phyloP scores from a whole-genome alignment of 257 asterid species.

The Penstemon barbatus region DNA sequence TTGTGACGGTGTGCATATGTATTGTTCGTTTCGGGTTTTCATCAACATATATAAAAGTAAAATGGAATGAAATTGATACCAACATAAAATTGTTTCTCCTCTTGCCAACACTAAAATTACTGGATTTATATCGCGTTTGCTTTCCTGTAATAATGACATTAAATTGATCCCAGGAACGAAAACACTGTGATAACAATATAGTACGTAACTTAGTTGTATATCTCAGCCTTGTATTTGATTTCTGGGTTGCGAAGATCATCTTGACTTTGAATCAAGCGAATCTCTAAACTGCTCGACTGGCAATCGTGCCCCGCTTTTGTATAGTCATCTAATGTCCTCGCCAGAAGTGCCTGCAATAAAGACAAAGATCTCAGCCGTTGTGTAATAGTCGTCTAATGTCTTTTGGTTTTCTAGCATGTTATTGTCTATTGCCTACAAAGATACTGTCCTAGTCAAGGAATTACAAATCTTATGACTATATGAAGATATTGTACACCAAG shows the following conservation, averaged over 20 bases:
- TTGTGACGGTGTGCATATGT: no score
- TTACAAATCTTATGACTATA: background rate
- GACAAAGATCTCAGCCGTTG: background rate
- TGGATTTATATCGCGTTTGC: no score
- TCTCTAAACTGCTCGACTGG: slow-evolving; percentile 86
- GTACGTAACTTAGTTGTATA: slow-evolving; percentile 39
- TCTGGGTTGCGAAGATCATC: slow-evolving; percentile 89
- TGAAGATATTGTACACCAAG: slow-evolving; percentile 2
- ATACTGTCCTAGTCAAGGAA: background rate
- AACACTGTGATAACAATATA: slow-evolving; percentile 1
- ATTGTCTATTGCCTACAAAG: background rate
- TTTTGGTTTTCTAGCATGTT: background rate
- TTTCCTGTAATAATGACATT: no score
- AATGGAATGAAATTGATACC: no score
- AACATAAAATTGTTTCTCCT: no score
- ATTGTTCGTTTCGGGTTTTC: no score
- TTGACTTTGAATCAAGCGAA: slow-evolving; percentile 88
- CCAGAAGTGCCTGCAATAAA: slow-evolving; percentile 72
- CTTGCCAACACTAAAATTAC: no score
- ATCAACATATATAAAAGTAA: no score
- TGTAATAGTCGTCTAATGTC: background rate
- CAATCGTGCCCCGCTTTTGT: slow-evolving; percentile 77
- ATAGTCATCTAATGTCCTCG: slow-evolving; percentile 74
- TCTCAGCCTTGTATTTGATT: slow-evolving; percentile 72
- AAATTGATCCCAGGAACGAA: background rate